Base-by-base conservation (phyloP, 2,329 filamentous ascomycete species). In the Onygena corvina region DNA sequence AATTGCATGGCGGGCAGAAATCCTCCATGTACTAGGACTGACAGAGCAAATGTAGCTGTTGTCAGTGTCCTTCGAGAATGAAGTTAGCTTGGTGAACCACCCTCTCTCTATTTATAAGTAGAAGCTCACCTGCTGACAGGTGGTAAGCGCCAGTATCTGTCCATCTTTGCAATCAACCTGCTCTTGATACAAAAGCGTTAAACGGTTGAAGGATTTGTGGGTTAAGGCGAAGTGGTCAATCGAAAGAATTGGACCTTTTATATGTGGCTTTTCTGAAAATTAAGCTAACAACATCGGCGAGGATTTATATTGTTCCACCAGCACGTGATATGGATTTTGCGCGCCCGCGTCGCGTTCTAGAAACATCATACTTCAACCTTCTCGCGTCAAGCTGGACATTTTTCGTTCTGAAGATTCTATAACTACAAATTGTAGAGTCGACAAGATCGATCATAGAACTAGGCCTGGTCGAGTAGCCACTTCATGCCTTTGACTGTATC, bases 131-230 rank as follows among this genome's bases (percentile, higher is more conserved):
- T 78, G 50, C 77, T 72, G 57, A 85, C 76, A 50, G 80, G 80
- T 60, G 81, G 81, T 58, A 77, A 74, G 57, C 74, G 71, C 76
- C 77, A 81, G 63, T 81, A 83, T 54, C 71, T 69, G 66, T 81
- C 78, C 74, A 80, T 77, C 38, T 42, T 42, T 14, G 21, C 38
- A 16, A 42, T 23, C 38, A 42, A 42, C 7, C 38, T 29, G 12
- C 38, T 42, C n/a, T 42, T 27, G 38, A 21, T 42, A 42, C 38
- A 42, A 42, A 42, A 40, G 35, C n/a, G 35, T 40, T 23, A 12
- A 20, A 31, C 21, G 25, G 38, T 27, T 42, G 21, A 20, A 31
- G 38, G 25, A 23, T 27, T 42, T 12, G 38, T 2, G 18, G 18
- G 27, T 30, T n/a, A 16, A 25, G 25, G 18, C n/a, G 12, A 42